Base-by-base conservation (phyloP, 805 yeast genomes). In the Kodamaea sagamina region DNA sequence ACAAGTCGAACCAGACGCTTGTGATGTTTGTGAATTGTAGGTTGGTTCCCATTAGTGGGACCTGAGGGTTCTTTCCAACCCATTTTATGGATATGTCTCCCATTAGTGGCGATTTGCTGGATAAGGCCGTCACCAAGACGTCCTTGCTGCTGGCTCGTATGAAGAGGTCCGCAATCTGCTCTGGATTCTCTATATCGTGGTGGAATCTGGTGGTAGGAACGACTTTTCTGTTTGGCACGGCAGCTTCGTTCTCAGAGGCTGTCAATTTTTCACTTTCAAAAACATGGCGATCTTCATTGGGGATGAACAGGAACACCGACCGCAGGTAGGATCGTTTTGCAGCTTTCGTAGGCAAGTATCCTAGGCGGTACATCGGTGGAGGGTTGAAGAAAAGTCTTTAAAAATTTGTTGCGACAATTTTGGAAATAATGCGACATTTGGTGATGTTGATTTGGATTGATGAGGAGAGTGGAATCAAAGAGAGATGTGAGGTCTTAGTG, bases 111-210 rank as follows among this genome's bases (percentile, higher is more conserved):
- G 61, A 59, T 13, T 61, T 49, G 21, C 51, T 47, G 5, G 70
- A 54, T 31, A 70, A 54, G 3, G 61, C 44, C 0, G 72, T 54
- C 13, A 59, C 52, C 41, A 68, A 43, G 11, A 58, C 44, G 44
- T 70, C 74, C 35, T 58, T 64, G 26, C 54, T 48, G 5, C 47
- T 46, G 0, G 68, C 64, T 8, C 50, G 53, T 4, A 63, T 52
- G n/a, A 65, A 47, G 11, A 67, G 42, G 43, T 68, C 74, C n/a
- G 65, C 59, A 3, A 63, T 54, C 32, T 57, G 56, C 19, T 62
- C 61, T 0, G 75, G 75, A 31, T 58, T 55, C 11, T 57, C 47
- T 34, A 71, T 64, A 24, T 67, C 62, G 41, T 48, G 57, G 36
- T 60, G 54, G 28, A 49, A 46, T 44, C 53, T 58, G 6, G 43